Evolutionary conservation across 2,329 filamentous ascomycete genomes (phyloP), one percentile per base, ranked within the genome.

Genomic region (Neonectria sp.): DNA sequence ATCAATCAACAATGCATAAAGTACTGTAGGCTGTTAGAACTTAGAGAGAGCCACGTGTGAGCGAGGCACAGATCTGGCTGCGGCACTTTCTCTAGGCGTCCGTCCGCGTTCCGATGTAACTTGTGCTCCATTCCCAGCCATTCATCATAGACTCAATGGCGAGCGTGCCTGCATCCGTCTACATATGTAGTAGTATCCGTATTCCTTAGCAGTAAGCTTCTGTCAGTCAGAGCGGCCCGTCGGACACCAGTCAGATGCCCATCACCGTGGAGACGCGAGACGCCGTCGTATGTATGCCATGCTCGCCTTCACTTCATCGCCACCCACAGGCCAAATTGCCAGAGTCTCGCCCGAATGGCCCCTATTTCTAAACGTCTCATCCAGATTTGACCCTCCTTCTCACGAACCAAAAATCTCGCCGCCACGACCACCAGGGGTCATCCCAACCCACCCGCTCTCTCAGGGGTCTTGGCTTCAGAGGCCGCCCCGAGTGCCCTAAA

Each of bases 331-430:
- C 25, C 29, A 46, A 51, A 24, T 15, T 21, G n/a, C n/a, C 48
- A 53, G 31, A 37, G 51, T 25, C 31, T 53, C 51, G 31, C 51
- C 31, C 29, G 21, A 35, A 31, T 24, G 46, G 58, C 73, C 73
- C 74, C 68, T 75, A 74, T 75, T 75, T 55, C 67, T 31, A 65
- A 57, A 60, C 63, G 63, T 68, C 67, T 68, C 67, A 66, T 66
- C 51, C 67, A 63, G 61, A 72, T 65, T 68, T 71, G 68, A 67
- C 68, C 71, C 70, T 72, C 73, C 60, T 64, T 63, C 60, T 58
- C 40, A 64, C 52, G 60, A 67, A 59, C 58, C 60, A 57, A 56
- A 69, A 65, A 67, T 64, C 53, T 67, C 59, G 57, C 59, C 49
- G 56, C 58, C 55, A 37, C 51, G 56, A 60, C 61, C 55, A 31